A percentile compares a stretch with the other conserved stretches of the same genome.
Conservation (phyloP, 805 yeast genomes). For the Clavispora santaluciae region DNA sequence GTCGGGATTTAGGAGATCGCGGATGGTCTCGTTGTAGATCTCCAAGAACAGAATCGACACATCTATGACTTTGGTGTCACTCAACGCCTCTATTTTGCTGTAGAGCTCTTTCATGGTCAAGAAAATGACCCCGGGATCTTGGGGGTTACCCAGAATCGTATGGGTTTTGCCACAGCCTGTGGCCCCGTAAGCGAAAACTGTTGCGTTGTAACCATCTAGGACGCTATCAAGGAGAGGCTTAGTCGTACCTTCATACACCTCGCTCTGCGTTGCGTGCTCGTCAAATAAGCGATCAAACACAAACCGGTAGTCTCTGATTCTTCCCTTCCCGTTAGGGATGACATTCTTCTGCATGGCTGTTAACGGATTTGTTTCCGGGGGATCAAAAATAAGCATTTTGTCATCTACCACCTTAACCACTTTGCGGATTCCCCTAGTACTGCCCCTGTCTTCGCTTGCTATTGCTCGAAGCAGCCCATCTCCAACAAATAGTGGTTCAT, state of each 20-base stretch:
- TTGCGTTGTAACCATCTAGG: constrained; percentile 81
- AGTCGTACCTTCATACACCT: constrained; percentile 64
- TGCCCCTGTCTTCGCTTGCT: constrained; percentile 6
- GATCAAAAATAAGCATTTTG: constrained; percentile 81
- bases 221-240: constrained; percentile 68
- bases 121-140: constrained; percentile 74
- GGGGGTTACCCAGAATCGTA: constrained; percentile 74
- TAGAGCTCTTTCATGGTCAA: constrained; percentile 75
- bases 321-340: constrained; percentile 37
- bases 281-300: constrained; percentile 80
- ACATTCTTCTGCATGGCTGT: constrained; percentile 43
- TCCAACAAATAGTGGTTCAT: constrained; percentile 43
- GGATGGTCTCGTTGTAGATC: constrained; percentile 84
- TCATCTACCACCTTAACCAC: constrained; percentile 80
- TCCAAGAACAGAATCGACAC: constrained; percentile 73
- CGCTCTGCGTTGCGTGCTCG: constrained; percentile 56
- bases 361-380: constrained; percentile 65
- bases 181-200: constrained; percentile 95
- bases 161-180: constrained; percentile 98
- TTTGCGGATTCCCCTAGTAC: constrained; percentile 57
- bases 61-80: constrained; percentile 54
- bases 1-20: constrained; percentile 68
- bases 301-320: constrained; percentile 70
- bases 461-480: constrained; percentile 46
- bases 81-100: constrained; percentile 48